phyloP scores from a whole-genome alignment of 768 basidiomycete genomes.

The Pulveroboletus sp. region DNA sequence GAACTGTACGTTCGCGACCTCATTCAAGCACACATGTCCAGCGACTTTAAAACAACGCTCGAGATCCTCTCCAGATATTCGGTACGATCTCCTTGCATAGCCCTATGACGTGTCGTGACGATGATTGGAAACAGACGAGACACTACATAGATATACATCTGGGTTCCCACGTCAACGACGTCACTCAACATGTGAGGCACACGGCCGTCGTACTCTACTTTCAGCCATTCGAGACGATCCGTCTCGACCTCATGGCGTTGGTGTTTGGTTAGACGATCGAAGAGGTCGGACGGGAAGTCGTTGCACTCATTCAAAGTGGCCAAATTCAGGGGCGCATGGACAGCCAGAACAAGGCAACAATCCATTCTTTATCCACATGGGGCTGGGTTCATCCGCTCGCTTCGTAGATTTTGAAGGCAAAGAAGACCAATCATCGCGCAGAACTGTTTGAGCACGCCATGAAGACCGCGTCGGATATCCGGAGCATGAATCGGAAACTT shows the following conservation, averaged over 20 bases:
- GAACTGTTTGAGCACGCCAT: slow-evolving; percentile 75
- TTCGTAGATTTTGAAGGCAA: slow-evolving; percentile 70
- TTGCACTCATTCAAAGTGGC: slow-evolving; percentile 71
- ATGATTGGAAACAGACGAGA: slow-evolving; percentile 51
- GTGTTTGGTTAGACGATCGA: slow-evolving; percentile 82
- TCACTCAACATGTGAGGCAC: slow-evolving; percentile 69
- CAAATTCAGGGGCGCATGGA: slow-evolving; percentile 82
- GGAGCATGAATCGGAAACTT: slow-evolving; percentile 69
- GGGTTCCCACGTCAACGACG: slow-evolving; percentile 55
- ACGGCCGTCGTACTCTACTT: slow-evolving; percentile 85
- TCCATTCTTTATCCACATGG: too few species aligned
- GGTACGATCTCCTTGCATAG: slow-evolving; percentile 36
- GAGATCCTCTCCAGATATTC: slow-evolving; percentile 70
- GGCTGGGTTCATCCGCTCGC: background rate
- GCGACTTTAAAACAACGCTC: slow-evolving; percentile 80
- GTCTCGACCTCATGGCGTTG: slow-evolving; percentile 75
- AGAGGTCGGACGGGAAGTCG: slow-evolving; percentile 69
- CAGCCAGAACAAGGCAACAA: slow-evolving; percentile 76
- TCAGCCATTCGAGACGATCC: slow-evolving; percentile 82
- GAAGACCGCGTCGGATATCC: slow-evolving; percentile 66
- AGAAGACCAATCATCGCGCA: slow-evolving; percentile 72
- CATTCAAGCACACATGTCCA: slow-evolving; percentile 79
- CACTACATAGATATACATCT: slow-evolving; percentile 80
- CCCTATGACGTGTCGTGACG: background rate
- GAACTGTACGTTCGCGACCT: slow-evolving; percentile 86